Base-by-base conservation (phyloP, 2,329 filamentous ascomycete species). In the Aspergillus neotritici region DNA sequence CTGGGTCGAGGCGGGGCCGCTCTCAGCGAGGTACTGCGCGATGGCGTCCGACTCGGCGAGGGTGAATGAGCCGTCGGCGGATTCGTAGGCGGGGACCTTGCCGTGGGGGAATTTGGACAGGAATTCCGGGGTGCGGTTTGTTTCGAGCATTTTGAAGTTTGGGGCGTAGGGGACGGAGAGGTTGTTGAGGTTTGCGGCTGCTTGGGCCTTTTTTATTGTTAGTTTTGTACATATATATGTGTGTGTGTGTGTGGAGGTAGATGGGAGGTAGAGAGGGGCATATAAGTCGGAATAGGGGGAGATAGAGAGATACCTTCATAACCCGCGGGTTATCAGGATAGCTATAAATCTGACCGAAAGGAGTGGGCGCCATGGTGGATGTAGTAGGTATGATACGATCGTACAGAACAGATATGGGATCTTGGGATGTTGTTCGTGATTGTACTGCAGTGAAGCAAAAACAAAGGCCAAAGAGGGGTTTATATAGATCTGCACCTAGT, bases 91-190 rank as follows among this genome's bases (percentile, higher is more conserved):
- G 11, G 75, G 75, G 5, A 76, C 69, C 54, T 76, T 77, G 55
- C 74, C 74, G 30, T 73, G 53, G 11, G 74, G 72, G 60, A 77
- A 78, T 51, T 77, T 77, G 59, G 68, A 45, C 10, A 72, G 58
- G 62, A 69, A 77, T 5, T 71, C 69, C 3, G 69, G 62, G 9
- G 60, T 63, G 31, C 57, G 56, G 64, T 75, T 77, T 46, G 67
- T 69, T 40, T 64, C 59, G 42, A 61, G 56, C 53, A 72, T 68
- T 35, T 60, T 43, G 58, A 74, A 76, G 43, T 63, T 60, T 9
- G 66, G 58, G 11, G 4, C 32, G 8, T 50, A 17, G 10, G 39
- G 32, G 13, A 63, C 13, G 11, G 56, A 49, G 11, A 61, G 51
- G 32, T 49, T 65, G 44, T 71, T 74, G 41, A 73, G 28, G 44